Conservation (phyloP, 2,329 filamentous ascomycete species). For the Graphilbum ipis-grandicollis region DNA sequence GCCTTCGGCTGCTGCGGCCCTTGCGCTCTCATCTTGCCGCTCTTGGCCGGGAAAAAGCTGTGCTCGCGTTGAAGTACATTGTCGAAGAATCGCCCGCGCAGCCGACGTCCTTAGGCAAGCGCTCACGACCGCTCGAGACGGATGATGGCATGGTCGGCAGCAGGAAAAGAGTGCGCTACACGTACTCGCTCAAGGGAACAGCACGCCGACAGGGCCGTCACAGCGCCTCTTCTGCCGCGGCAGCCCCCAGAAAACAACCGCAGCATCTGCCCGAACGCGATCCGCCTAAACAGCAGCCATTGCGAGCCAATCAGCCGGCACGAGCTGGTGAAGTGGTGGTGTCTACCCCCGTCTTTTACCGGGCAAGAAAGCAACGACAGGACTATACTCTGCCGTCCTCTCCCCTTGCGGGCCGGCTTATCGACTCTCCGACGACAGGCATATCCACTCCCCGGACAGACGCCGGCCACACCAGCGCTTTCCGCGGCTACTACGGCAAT, state of each 20-base stretch:
- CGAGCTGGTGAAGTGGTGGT: conserved; percentile 12
- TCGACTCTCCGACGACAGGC: too few species aligned
- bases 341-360: conserved; percentile 16
- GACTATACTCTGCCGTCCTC: conserved; percentile 11
- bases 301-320: background rate
- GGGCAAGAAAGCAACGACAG: conserved; percentile 12
- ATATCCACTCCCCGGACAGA: too few species aligned
- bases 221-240: too few species aligned
- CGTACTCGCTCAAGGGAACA: conserved; percentile 10
- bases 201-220: background rate
- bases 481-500: background rate
- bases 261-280: background rate
- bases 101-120: background rate
- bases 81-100: background rate
- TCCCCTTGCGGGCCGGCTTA: conserved; percentile 4
- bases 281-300: background rate
- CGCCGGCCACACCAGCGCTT: background rate
- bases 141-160: background rate
- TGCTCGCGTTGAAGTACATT: background rate
- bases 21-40: conserved; percentile 24
- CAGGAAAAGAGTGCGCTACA: conserved; percentile 10
- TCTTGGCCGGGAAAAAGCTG: conserved; percentile 17
- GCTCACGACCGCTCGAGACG: background rate
- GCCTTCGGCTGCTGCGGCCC: conserved; percentile 27
- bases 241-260: too few species aligned